A percentile compares a stretch with the other conserved stretches of the same genome.
Evolutionary conservation across 2,329 filamentous ascomycete genomes (phyloP).

Genomic region (Penicillium brevicompactum): DNA sequence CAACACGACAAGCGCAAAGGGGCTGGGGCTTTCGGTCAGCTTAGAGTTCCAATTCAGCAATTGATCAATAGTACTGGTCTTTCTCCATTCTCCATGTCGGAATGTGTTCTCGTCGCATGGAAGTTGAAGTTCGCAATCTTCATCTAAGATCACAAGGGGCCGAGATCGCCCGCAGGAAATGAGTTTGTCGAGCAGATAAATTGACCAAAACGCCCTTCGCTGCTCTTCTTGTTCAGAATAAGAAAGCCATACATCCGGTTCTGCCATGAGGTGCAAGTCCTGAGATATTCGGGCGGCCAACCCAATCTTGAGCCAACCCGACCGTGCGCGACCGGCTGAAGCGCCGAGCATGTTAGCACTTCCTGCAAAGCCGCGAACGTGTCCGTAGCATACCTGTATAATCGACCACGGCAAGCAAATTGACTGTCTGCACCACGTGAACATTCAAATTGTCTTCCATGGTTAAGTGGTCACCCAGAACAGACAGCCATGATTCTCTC

Average conservation of each 20-base stretch:
- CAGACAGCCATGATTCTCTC: slow-evolving; percentile 36
- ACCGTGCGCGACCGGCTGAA: slow-evolving; percentile 32
- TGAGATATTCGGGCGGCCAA: slow-evolving; percentile 64
- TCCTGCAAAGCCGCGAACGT: background rate
- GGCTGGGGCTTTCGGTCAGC: slow-evolving; percentile 19
- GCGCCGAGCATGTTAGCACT: background rate
- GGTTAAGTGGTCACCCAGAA: slow-evolving; percentile 38
- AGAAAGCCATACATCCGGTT: slow-evolving; percentile 19
- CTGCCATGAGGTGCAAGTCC: slow-evolving; percentile 35
- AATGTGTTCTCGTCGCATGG: slow-evolving; percentile 28
- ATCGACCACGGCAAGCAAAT: slow-evolving; percentile 41
- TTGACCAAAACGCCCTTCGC: slow-evolving; percentile 34
- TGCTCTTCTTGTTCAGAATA: slow-evolving; percentile 30
- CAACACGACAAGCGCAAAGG: slow-evolving; percentile 33
- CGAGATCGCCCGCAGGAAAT: slow-evolving; percentile 29
- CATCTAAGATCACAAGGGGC: slow-evolving; percentile 23
- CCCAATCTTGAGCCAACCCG: slow-evolving; percentile 43
- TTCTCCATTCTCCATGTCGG: slow-evolving; percentile 17
- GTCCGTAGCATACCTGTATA: slow-evolving; percentile 35
- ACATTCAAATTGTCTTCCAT: slow-evolving; percentile 35
- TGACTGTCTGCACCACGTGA: slow-evolving; percentile 40
- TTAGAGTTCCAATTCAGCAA: slow-evolving; percentile 25
- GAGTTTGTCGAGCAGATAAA: slow-evolving; percentile 34
- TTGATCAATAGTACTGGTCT: slow-evolving; percentile 23
- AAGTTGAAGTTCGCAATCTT: slow-evolving; percentile 30